These are phyloP conservation scores for Yamadazyma pseudoaaseri DNA, from an alignment of 1,139 yeast species.

Conservation along the genomic window DNA sequence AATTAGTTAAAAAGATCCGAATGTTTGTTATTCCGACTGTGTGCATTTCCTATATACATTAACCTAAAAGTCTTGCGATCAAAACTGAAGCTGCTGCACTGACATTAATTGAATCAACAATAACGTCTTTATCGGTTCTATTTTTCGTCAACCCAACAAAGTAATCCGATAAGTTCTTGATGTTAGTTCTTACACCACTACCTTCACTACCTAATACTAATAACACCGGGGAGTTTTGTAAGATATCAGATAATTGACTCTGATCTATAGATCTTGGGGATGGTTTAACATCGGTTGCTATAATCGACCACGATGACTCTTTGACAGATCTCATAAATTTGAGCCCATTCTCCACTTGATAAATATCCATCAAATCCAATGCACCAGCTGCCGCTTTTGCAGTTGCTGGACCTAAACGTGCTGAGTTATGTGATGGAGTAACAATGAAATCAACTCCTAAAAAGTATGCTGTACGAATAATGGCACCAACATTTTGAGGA, in stretches of 20 bases:
- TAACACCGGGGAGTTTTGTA: slow-evolving; percentile 56
- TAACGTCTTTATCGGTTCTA: slow-evolving; percentile 29
- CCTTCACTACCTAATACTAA: slow-evolving; percentile 87
- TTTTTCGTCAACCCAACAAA: slow-evolving; percentile 51
- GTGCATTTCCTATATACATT: slow-evolving; percentile 2
- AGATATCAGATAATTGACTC: slow-evolving; percentile 41
- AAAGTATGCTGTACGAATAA: slow-evolving; percentile 76
- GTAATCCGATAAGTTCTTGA: slow-evolving; percentile 63
- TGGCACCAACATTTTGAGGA: slow-evolving; percentile 89
- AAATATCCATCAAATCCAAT: slow-evolving; percentile 67
- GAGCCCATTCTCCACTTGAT: slow-evolving; percentile 55
- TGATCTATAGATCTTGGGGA: slow-evolving; percentile 44
- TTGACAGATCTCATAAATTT: slow-evolving; percentile 57
- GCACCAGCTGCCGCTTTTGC: slow-evolving; percentile 90
- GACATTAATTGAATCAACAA: slow-evolving; percentile 82
- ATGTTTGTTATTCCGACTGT: no score
- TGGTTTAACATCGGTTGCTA: slow-evolving; percentile 46
- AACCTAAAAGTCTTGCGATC: slow-evolving; percentile 28
- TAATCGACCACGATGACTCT: slow-evolving; percentile 65
- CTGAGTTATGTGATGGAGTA: slow-evolving; percentile 68
- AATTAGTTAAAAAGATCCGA: no score
- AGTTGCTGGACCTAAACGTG: slow-evolving; percentile 74
- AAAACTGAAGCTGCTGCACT: slow-evolving; percentile 84
- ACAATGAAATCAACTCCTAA: slow-evolving; percentile 83
- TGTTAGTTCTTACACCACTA: slow-evolving; percentile 67